Percentiles rank a stretch among this genome's conserved stretches.
Evolutionary conservation across 805 yeast species (phyloP).

Genomic region (Clavispora santaluciae): DNA sequence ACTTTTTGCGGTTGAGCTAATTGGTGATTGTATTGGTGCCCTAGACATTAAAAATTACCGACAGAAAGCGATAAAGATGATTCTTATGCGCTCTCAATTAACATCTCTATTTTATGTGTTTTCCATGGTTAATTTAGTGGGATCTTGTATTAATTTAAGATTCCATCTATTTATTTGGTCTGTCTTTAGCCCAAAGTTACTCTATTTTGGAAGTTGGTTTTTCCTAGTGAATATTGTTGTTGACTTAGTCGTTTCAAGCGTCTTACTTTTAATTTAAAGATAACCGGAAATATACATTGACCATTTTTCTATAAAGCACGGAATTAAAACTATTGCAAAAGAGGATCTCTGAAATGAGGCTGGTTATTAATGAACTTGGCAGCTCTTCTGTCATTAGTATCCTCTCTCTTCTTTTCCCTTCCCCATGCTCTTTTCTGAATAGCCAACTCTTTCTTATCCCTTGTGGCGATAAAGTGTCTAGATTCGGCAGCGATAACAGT

Average conservation of each 20-base stretch:
- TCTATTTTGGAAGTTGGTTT: constrained; percentile 78
- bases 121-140: constrained; percentile 52
- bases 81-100: constrained; percentile 22
- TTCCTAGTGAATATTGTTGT: constrained; percentile 39
- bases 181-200: constrained; percentile 88
- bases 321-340: constrained; percentile 23
- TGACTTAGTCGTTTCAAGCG: constrained; percentile 17
- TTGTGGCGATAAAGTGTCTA: constrained; percentile 42
- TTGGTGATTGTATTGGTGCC: constrained; percentile 24
- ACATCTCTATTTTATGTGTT: constrained; percentile 53
- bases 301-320: neutral
- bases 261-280: neutral
- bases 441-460: constrained; percentile 38
- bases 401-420: constrained; percentile 47
- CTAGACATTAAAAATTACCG: constrained; percentile 1
- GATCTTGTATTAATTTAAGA: constrained; percentile 69
- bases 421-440: constrained; percentile 57
- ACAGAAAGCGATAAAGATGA: constrained; percentile 1
- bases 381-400: constrained; percentile 51
- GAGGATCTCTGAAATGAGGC: constrained; percentile 53
- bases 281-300: neutral
- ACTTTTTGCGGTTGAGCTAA: constrained; percentile 37
- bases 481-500: constrained; percentile 47
- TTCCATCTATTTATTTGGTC: constrained; percentile 96
- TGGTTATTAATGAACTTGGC: constrained; percentile 75